phyloP scores from a whole-genome alignment of 2,329 filamentous ascomycete species.

The Amauroascus niger region DNA sequence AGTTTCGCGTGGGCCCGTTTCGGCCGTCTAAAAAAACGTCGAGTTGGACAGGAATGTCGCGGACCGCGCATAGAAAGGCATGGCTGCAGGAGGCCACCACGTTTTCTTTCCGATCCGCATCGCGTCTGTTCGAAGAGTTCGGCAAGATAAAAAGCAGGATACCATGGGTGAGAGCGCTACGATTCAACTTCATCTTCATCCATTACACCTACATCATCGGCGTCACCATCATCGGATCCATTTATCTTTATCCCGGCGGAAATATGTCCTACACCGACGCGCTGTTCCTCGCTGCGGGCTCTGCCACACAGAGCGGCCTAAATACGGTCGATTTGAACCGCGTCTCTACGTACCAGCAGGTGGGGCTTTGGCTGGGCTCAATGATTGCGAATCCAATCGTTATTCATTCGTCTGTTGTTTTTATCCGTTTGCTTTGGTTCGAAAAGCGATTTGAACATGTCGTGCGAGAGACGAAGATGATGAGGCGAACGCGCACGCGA shows the following conservation, averaged over 20 bases:
- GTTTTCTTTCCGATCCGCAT: not conserved
- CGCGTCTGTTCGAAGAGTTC: not conserved
- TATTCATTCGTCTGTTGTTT: conserved; percentile 77
- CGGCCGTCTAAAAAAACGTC: not conserved
- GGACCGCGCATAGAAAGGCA: not conserved
- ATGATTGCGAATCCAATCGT: conserved; percentile 75
- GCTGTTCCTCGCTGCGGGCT: conserved; percentile 75
- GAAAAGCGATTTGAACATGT: conserved; percentile 88
- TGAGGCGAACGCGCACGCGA: conserved; percentile 47
- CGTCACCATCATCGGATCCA: conserved; percentile 61
- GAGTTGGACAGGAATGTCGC: not conserved
- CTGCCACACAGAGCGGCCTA: conserved; percentile 83
- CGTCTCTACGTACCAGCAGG: conserved; percentile 62
- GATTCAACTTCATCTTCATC: conserved; percentile 39
- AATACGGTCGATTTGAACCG: conserved; percentile 64
- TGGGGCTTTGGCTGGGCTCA: conserved; percentile 60
- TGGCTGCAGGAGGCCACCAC: not conserved
- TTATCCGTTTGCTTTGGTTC: conserved; percentile 93
- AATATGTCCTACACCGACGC: conserved; percentile 72
- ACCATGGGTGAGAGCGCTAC: conserved; percentile 31
- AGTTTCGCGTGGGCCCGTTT: not conserved
- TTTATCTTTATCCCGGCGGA: conserved; percentile 61
- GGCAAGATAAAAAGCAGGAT: conserved; percentile 26
- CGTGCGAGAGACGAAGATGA: conserved; percentile 59
- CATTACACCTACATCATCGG: conserved; percentile 67